phyloP scores from a whole-genome alignment of 1,284 basidiomycete species.

The Cryptococcus depauperatus region DNA sequence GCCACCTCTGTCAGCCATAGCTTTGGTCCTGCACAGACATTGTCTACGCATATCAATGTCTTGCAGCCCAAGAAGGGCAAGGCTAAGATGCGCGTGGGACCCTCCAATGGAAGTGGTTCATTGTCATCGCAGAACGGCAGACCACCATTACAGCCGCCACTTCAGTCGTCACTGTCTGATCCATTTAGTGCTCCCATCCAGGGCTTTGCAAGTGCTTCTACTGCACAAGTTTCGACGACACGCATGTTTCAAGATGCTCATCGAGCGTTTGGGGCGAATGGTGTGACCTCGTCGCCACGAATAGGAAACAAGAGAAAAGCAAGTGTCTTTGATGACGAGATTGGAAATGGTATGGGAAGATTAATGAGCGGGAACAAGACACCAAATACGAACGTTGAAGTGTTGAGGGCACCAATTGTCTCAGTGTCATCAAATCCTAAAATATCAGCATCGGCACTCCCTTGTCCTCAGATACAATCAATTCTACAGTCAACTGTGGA shows the following conservation, averaged over 20 bases:
- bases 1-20: constrained; percentile 5
- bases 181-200: constrained; percentile 23
- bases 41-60: constrained; percentile 18
- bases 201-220: constrained; percentile 21
- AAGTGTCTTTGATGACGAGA: background rate
- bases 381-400: too few relatives aligned
- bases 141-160: constrained; percentile 3
- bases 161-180: too few relatives aligned
- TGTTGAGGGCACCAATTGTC: constrained; percentile 27
- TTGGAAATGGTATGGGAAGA: constrained; percentile 8
- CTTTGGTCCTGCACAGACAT: constrained; percentile 13
- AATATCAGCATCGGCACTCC: constrained; percentile 6
- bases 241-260: constrained; percentile 32
- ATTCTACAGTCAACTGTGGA: constrained; percentile 17
- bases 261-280: constrained; percentile 19
- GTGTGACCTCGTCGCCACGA: constrained; percentile 1
- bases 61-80: constrained; percentile 25
- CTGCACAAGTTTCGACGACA: constrained; percentile 22
- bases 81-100: constrained; percentile 11
- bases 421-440: constrained; percentile 3
- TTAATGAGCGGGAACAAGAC: too few relatives aligned
- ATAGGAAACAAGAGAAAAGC: constrained; percentile 29
- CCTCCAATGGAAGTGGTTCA: constrained; percentile 5
- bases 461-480: constrained; percentile 25
- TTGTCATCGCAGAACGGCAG: background rate